A percentile compares a stretch with the other conserved stretches of the same genome.
phyloP scores from a whole-genome alignment of 78 protist genomes.

The Mantamonas sphyraenae region DNA sequence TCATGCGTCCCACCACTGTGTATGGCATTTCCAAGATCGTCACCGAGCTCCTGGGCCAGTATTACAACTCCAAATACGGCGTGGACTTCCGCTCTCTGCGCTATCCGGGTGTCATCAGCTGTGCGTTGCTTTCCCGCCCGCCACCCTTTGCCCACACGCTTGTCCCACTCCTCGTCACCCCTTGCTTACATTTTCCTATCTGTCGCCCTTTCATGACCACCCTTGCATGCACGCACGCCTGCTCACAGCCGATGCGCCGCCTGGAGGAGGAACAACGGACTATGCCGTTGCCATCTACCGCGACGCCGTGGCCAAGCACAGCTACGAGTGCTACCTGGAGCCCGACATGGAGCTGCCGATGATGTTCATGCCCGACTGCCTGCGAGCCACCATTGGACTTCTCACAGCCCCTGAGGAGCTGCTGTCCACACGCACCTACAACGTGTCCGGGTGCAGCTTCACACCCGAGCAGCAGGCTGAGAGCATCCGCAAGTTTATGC shows the following conservation, averaged over 20 bases:
- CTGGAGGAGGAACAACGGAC: constrained; percentile 83
- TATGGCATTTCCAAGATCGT: constrained; percentile 66
- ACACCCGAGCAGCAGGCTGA: constrained; percentile 40
- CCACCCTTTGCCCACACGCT: too few species aligned
- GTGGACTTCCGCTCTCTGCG: constrained; percentile 67
- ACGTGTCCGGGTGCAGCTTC: constrained; percentile 40
- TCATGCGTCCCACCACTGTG: constrained; percentile 55
- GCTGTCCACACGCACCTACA: constrained; percentile 47
- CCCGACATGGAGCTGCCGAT: constrained; percentile 44
- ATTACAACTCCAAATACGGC: constrained; percentile 34
- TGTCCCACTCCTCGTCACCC: too few species aligned
- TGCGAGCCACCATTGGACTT: constrained; percentile 35
- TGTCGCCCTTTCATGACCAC: too few species aligned
- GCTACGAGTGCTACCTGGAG: constrained; percentile 34
- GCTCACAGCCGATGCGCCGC: constrained; percentile 34
- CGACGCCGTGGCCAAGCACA: constrained; percentile 19
- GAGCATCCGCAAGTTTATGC: constrained; percentile 30
- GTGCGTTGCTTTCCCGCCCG: too few species aligned
- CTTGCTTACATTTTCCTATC: too few species aligned
- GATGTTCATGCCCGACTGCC: constrained; percentile 63
- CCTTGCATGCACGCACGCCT: too few species aligned
- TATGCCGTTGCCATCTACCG: constrained; percentile 60
- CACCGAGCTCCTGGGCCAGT: constrained; percentile 45
- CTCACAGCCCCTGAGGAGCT: constrained; percentile 10
- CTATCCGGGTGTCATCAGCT: constrained; percentile 65